Conservation (phyloP, 2,329 filamentous ascomycete genomes). For the Geosmithia morbida region DNA sequence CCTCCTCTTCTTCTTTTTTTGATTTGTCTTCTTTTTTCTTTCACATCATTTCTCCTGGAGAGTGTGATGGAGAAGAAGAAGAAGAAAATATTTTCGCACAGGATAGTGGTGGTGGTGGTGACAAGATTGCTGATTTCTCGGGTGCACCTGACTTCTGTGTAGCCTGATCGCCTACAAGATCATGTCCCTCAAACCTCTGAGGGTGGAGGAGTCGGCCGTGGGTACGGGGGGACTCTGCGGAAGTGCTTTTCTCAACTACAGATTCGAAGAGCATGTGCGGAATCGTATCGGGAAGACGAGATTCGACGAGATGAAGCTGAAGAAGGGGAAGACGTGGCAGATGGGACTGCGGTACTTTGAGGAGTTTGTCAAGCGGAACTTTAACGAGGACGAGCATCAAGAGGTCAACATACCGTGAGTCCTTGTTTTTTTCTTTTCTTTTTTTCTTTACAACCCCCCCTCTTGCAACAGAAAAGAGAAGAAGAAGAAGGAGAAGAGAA, state of each 20-base stretch:
- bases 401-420: conserved; percentile 63
- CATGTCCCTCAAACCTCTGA: conserved; percentile 54
- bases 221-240: conserved; percentile 68
- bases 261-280: conserved; percentile 66
- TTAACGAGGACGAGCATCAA: conserved; percentile 62
- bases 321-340: conserved; percentile 69
- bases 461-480: too few species aligned
- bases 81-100: too few species aligned
- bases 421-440: too few species aligned
- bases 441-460: too few species aligned
- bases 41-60: too few species aligned
- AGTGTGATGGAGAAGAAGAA: too few species aligned
- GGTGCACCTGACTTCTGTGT: too few species aligned
- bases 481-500: not conserved
- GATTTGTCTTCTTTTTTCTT: too few species aligned
- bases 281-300: conserved; percentile 48
- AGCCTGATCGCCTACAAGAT: conserved; percentile 71
- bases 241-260: conserved; percentile 66
- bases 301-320: conserved; percentile 63
- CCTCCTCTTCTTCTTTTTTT: too few species aligned
- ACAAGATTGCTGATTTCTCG: not conserved
- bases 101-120: not conserved
- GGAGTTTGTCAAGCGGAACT: conserved; percentile 74
- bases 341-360: conserved; percentile 70
- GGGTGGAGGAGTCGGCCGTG: conserved; percentile 65